Percentiles rank a stretch among this genome's conserved stretches.
phyloP scores from a whole-genome alignment of 139 green algal genomes.

The Chlorella vulgaris region DNA sequence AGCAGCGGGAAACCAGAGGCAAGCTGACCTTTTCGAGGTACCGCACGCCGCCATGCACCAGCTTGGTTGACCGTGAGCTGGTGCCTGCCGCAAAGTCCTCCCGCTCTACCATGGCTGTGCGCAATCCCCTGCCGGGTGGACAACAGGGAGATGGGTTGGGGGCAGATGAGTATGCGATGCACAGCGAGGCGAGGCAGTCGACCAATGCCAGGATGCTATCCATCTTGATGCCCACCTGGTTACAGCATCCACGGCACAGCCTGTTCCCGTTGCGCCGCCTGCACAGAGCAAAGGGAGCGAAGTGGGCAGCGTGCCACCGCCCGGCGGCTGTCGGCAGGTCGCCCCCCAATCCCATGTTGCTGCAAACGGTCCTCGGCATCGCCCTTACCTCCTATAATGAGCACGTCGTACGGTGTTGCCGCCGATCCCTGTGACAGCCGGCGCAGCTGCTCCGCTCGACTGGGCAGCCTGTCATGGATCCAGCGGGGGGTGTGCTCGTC shows the following conservation, averaged over 20 bases:
- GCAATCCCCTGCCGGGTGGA: slow-evolving; percentile 63
- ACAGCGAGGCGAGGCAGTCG: too few relatives aligned
- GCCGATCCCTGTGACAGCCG: slow-evolving; percentile 41
- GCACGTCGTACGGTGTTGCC: slow-evolving; percentile 78
- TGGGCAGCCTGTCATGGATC: slow-evolving; percentile 43
- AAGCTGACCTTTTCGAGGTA: slow-evolving; percentile 88
- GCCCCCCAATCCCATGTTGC: too few relatives aligned
- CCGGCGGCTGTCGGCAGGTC: too few relatives aligned
- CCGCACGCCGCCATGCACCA: slow-evolving; percentile 94
- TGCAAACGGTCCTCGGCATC: too few relatives aligned
- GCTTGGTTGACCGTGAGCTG: slow-evolving; percentile 93
- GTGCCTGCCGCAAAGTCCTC: slow-evolving; percentile 96
- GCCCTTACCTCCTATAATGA: slow-evolving; percentile 82
- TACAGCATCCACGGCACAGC: slow-evolving; percentile 89
- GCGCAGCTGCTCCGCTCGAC: slow-evolving; percentile 49
- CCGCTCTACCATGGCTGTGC: slow-evolving; percentile 85
- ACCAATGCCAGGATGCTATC: too few relatives aligned
- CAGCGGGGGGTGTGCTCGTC: neutral
- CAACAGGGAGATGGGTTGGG: neutral
- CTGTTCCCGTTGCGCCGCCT: slow-evolving; percentile 94
- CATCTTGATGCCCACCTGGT: too few relatives aligned
- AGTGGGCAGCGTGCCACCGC: too few relatives aligned
- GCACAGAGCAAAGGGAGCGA: neutral
- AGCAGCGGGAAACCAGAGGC: neutral
- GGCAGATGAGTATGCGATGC: neutral